These are phyloP conservation scores for Vitis rotundifolia DNA, from an alignment of 164 flowering plant species.

Conservation along the genomic window DNA sequence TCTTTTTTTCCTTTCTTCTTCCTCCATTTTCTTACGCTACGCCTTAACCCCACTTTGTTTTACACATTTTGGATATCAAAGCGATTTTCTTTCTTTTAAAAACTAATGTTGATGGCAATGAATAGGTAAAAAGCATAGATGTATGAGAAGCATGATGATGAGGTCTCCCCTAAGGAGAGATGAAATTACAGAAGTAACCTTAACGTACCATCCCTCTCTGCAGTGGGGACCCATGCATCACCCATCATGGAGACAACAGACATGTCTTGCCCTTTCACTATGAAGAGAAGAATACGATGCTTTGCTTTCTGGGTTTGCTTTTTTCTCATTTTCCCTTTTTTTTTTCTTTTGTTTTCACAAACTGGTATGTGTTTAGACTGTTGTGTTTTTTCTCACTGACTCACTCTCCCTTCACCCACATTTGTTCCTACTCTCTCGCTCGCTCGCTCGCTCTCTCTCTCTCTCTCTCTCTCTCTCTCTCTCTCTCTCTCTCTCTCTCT, in stretches of 20 bases:
- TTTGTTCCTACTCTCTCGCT: neutral
- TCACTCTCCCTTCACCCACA: constrained; percentile 9
- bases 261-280: constrained; percentile 31
- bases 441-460: no score
- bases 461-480: neutral
- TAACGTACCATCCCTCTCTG: constrained; percentile 24
- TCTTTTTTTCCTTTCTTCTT: no score
- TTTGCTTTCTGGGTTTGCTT: constrained; percentile 30
- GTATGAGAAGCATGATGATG: neutral
- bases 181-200: constrained; percentile 19
- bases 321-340: neutral
- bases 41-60: no score
- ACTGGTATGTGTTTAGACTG: neutral
- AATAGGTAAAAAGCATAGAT: neutral
- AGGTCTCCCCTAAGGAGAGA: neutral
- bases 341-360: neutral
- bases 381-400: neutral
- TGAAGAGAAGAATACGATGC: constrained; percentile 40
- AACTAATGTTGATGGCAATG: neutral
- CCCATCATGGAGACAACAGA: constrained; percentile 37
- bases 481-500: neutral
- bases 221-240: constrained; percentile 38
- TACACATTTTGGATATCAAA: no score
- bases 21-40: no score
- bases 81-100: no score